Evolutionary conservation across 768 basidiomycete species (phyloP).

Genomic region (Hydnomerulius pinastri): DNA sequence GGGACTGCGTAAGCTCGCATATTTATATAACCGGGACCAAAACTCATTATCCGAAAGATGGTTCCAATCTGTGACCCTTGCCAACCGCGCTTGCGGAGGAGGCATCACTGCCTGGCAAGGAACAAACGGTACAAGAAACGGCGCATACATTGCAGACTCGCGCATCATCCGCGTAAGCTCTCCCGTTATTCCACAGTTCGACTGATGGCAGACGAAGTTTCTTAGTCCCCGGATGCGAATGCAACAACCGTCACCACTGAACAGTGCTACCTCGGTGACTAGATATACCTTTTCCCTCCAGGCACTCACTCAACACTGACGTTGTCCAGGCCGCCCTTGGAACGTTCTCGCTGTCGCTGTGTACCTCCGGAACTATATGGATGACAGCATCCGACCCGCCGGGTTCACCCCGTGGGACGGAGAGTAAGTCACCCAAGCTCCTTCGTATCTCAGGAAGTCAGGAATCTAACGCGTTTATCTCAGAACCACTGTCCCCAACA

Average conservation of each 20-base stretch:
- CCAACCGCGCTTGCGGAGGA: constrained; percentile 65
- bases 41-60: constrained; percentile 37
- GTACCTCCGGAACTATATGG: constrained; percentile 58
- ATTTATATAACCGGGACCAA: not conserved
- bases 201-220: not conserved
- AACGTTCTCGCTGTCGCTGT: constrained; percentile 58
- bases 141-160: constrained; percentile 57
- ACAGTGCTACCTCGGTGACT: constrained; percentile 52
- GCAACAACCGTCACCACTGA: constrained; percentile 44
- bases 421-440: constrained; percentile 13
- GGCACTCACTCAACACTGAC: not conserved
- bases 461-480: too few species aligned
- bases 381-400: constrained; percentile 49
- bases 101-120: constrained; percentile 69
- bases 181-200: not conserved
- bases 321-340: constrained; percentile 53
- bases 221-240: constrained; percentile 61
- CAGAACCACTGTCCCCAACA: constrained; percentile 49
- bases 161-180: constrained; percentile 56
- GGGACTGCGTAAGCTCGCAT: constrained; percentile 9
- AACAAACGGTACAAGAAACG: constrained; percentile 40
- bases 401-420: constrained; percentile 54
- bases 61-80: constrained; percentile 60
- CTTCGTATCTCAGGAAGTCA: not conserved
- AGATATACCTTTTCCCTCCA: not conserved